Evolutionary conservation across 495 filamentous ascomycete species (phyloP), one percentile per base, ranked within the genome.

Genomic region (Gamarada debralockiae): DNA sequence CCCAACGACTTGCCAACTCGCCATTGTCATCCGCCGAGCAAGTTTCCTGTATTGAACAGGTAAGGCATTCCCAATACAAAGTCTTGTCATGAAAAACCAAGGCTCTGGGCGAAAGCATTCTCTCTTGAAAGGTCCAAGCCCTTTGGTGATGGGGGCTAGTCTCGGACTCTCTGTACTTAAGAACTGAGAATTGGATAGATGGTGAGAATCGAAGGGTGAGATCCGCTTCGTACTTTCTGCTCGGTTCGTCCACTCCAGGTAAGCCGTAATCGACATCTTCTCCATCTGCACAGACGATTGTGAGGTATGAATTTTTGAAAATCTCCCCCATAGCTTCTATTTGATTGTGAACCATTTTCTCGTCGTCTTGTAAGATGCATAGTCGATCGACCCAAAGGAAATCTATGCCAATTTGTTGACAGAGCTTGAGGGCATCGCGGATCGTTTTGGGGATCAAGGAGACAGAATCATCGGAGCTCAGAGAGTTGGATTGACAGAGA

Each of bases 381-480:
- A 67, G 48, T 14, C 55, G 52, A 40, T 67, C 64, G 15, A 65
- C 60, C 64, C 64, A 67, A 21, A 67, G 50, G 39, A 60, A 67
- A 12, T 22, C 29, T 33, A 60, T 24, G 23, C 56, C 57, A 3
- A 63, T 33, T 22, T 48, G 34, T 25, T 29, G 39, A 24, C 48
- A 53, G 14, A 56, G 42, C 15, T 34, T 31, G 22, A 64, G 59
- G 17, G 61, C 58, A 44, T 66, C 55, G 27, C 24, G 8, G 29
- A 66, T 64, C n/a, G 55, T 56, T 27, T 43, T 52, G 3, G 63
- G 60, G 15, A 65, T 43, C 38, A 41, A 41, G 38, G 38, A 41
- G 38, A 41, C 38, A 41, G 17, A 41, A 18, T 41, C 38, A 12
- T 41, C 38, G 8, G 38, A 41, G 38, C 38, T 41, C 38, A 41